phyloP scores from a whole-genome alignment of 2,329 filamentous ascomycete species.

The Hysterium pulicare region DNA sequence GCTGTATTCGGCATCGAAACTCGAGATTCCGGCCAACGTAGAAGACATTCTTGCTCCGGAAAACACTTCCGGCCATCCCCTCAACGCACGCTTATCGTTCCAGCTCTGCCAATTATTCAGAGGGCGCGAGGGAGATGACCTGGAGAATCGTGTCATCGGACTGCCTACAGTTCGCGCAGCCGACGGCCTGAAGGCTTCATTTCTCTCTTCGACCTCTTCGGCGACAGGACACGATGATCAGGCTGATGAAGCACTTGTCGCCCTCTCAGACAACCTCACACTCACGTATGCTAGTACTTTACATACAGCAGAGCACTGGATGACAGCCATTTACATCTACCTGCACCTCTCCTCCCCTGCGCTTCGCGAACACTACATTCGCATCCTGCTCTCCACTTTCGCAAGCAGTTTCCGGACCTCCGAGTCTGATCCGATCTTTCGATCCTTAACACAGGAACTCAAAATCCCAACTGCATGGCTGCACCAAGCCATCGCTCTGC shows the following conservation, averaged over 20 bases:
- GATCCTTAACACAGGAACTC: conserved; percentile 60
- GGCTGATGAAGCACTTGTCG: conserved; percentile 58
- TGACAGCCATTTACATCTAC: conserved; percentile 67
- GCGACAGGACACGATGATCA: conserved; percentile 45
- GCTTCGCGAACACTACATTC: conserved; percentile 68
- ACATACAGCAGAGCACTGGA: conserved; percentile 34
- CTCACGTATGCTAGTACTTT: conserved; percentile 35
- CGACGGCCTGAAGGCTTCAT: conserved; percentile 18
- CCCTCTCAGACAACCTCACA: conserved; percentile 55
- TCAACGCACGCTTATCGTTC: conserved; percentile 77
- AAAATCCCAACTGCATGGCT: conserved; percentile 75
- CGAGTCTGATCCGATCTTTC: conserved; percentile 56
- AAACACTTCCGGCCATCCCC: conserved; percentile 69
- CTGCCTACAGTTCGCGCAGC: conserved; percentile 27
- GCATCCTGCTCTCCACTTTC: conserved; percentile 59
- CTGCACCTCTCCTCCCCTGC: conserved; percentile 66
- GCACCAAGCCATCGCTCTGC: conserved; percentile 80
- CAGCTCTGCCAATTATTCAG: conserved; percentile 66
- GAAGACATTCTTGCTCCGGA: conserved; percentile 73
- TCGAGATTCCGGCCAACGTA: conserved; percentile 45
- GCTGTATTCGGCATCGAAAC: conserved; percentile 65
- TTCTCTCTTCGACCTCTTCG: conserved; percentile 29
- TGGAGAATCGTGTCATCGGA: conserved; percentile 24
- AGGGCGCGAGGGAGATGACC: conserved; percentile 27
- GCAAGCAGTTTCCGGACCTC: conserved; percentile 61